Conservation (phyloP, 176 grass and related monocot genomes). For the Coix lacrymajobi region DNA sequence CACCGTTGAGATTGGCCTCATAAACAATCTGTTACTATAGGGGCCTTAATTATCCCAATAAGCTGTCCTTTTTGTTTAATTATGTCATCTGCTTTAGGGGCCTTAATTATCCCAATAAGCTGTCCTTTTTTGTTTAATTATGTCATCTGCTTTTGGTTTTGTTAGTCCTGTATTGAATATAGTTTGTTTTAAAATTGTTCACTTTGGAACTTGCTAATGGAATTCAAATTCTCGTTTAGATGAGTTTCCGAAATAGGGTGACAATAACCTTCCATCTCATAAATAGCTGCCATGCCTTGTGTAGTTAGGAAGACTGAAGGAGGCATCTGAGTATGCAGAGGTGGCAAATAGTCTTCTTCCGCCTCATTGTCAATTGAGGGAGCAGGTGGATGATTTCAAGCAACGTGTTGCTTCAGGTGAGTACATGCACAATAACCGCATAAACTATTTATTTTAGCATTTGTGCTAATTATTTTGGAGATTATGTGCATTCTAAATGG, state of each 20-base stretch:
- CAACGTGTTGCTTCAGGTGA: slow-evolving; percentile 58
- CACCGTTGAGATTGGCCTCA: too few relatives aligned
- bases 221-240: neutral
- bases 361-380: slow-evolving; percentile 43
- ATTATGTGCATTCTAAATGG: slow-evolving; percentile 7
- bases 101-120: slow-evolving; percentile 1
- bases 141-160: neutral
- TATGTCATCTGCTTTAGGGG: neutral
- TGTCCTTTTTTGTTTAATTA: neutral
- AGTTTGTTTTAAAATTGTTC: neutral
- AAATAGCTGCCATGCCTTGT: slow-evolving; percentile 9
- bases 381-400: slow-evolving; percentile 58
- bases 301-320: slow-evolving; percentile 83
- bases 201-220: neutral
- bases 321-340: slow-evolving; percentile 65
- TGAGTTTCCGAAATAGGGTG: neutral
- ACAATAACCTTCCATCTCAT: neutral
- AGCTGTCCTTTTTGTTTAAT: neutral
- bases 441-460: neutral
- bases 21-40: neutral
- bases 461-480: slow-evolving; percentile 3
- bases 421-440: neutral
- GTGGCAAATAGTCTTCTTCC: slow-evolving; percentile 42
- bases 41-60: slow-evolving; percentile 1
- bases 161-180: neutral